Evolutionary conservation across 495 filamentous ascomycete species (phyloP).

Genomic region (Lasiosphaeris hirsuta): DNA sequence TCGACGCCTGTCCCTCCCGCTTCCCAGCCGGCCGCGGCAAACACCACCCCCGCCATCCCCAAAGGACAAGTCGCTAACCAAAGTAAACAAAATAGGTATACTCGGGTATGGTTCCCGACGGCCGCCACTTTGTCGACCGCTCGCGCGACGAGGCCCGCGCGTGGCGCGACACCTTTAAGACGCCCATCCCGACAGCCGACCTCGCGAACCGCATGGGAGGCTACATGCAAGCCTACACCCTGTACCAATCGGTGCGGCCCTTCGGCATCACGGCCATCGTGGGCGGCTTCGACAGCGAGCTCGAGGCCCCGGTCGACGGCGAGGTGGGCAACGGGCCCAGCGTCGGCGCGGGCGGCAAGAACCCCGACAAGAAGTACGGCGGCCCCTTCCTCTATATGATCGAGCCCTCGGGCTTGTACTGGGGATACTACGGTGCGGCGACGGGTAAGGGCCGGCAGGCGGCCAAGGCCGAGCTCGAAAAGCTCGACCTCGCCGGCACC

Average conservation of each 20-base stretch:
- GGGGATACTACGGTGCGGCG: constrained; percentile 97
- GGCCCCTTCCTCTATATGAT: constrained; percentile 97
- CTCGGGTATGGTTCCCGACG: constrained; percentile 90
- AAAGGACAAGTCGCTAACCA: too few relatives aligned
- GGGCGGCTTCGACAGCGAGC: constrained; percentile 86
- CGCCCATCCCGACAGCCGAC: constrained; percentile 79
- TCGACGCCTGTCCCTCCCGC: background rate
- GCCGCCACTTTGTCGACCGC: constrained; percentile 89
- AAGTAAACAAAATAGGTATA: constrained; percentile 61
- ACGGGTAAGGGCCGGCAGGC: constrained; percentile 95
- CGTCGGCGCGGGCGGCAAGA: constrained; percentile 76
- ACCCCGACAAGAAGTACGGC: constrained; percentile 68
- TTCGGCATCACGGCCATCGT: constrained; percentile 96
- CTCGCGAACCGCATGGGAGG: constrained; percentile 87
- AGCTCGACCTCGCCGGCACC: constrained; percentile 78
- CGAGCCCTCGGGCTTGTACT: constrained; percentile 93
- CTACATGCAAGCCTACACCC: constrained; percentile 94
- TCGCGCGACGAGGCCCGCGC: constrained; percentile 87
- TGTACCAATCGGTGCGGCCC: constrained; percentile 92
- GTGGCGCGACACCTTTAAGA: constrained; percentile 88
- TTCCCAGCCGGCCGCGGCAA: background rate
- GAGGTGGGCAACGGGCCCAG: constrained; percentile 78
- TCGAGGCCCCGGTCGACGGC: constrained; percentile 75
- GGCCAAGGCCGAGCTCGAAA: constrained; percentile 96
- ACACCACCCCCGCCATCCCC: background rate